Evolutionary conservation across 2,329 filamentous ascomycete species (phyloP).

Genomic region (Colletotrichum shisoi): DNA sequence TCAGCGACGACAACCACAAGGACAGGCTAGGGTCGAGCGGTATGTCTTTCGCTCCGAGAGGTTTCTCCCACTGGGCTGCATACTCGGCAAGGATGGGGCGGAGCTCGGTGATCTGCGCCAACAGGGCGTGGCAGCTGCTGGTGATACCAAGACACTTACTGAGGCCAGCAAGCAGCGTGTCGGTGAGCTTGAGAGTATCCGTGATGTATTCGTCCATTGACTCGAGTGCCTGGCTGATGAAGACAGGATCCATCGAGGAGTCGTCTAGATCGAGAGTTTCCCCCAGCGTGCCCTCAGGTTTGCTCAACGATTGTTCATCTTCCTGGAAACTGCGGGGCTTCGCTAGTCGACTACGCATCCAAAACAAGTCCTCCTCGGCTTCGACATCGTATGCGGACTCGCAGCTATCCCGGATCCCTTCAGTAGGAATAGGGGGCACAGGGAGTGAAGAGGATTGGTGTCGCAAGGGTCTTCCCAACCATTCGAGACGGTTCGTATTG

Average conservation of each 20-base stretch:
- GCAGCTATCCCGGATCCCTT: background rate
- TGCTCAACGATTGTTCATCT: background rate
- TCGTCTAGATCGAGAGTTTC: conserved; percentile 22
- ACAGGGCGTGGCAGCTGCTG: conserved; percentile 31
- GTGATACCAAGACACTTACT: conserved; percentile 18
- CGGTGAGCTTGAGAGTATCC: conserved; percentile 3
- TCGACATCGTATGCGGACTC: background rate
- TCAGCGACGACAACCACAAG: conserved; percentile 41
- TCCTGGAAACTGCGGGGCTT: background rate
- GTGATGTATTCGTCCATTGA: conserved; percentile 7
- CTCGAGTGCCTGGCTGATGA: conserved; percentile 13
- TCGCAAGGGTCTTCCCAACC: background rate
- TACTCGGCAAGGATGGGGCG: conserved; percentile 41
- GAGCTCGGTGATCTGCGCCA: conserved; percentile 38
- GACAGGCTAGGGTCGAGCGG: conserved; percentile 42
- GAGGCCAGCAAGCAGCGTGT: background rate
- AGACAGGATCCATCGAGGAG: conserved; percentile 15
- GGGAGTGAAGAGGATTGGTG: background rate
- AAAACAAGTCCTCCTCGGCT: background rate
- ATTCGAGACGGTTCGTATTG: background rate
- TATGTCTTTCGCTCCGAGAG: conserved; percentile 19
- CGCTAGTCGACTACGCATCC: background rate
- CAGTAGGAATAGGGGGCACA: background rate
- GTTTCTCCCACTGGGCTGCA: conserved; percentile 35
- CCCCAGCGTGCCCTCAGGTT: background rate